phyloP scores from a whole-genome alignment of 2,329 filamentous ascomycete genomes.

The Fusarium haematococcum region DNA sequence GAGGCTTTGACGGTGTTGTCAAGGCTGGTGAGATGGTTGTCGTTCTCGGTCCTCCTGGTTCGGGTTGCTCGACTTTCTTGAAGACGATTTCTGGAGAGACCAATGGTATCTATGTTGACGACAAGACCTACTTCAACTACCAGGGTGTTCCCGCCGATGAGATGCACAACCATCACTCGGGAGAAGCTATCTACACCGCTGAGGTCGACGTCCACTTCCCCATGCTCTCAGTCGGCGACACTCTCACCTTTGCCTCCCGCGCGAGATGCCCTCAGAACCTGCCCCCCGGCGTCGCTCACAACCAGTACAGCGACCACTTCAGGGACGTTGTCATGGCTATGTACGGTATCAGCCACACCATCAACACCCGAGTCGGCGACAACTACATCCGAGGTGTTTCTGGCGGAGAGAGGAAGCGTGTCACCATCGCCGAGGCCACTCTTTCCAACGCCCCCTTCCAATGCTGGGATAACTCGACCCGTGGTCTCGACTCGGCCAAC shows the following conservation, averaged over 20 bases:
- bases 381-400: conserved; percentile 77
- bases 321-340: conserved; percentile 69
- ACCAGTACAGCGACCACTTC: conserved; percentile 68
- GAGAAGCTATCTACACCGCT: conserved; percentile 76
- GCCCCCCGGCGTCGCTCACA: conserved; percentile 64
- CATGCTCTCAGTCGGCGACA: background rate
- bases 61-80: conserved; percentile 81
- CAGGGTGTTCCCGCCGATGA: conserved; percentile 71
- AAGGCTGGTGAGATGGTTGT: conserved; percentile 78
- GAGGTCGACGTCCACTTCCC: conserved; percentile 54
- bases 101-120: conserved; percentile 77
- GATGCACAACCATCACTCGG: conserved; percentile 80
- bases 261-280: conserved; percentile 68
- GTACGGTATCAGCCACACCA: conserved; percentile 81
- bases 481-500: conserved; percentile 47
- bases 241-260: background rate
- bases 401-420: conserved; percentile 82
- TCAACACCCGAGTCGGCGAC: conserved; percentile 78
- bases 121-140: conserved; percentile 79
- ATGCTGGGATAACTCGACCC: conserved; percentile 50
- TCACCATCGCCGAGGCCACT: conserved; percentile 78
- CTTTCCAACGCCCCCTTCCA: conserved; percentile 61
- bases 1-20: conserved; percentile 72
- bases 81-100: conserved; percentile 85
- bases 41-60: conserved; percentile 75